Evolutionary conservation across 805 yeast genomes (phyloP), one percentile per base, ranked within the genome.

Genomic region (Limtongia smithiae): DNA sequence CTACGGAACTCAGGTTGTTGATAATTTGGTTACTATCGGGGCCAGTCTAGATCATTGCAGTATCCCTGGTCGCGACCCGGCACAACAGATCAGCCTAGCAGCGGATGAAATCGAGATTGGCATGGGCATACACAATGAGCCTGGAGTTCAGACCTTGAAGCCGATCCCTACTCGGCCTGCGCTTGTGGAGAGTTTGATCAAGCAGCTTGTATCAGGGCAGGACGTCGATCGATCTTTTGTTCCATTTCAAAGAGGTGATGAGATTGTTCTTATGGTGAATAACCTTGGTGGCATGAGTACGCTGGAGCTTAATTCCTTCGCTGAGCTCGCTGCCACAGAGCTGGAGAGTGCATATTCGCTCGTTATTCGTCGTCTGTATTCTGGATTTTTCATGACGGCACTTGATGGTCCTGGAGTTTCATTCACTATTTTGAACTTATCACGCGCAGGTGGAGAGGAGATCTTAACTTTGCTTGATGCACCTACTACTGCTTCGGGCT

Each of bases 91-190:
- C 18, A 66, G 66, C 47, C 74, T 87, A 52, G 74, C 68, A 22
- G 73, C 66, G 3, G 71, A 79, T 51, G 86, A 85, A 65, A 81
- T 84, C 64, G 97, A 90, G 65, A 74, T 90, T 51, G 97, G 97
- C 24, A 83, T 90, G 82, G 97, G 97, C 40, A 90, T 90, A 51
- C 97, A 90, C 68, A 90, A 90, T 62, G 97, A 90, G 66, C 93
- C 96, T 0, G 97, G 97, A 54, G 82, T 82, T 48, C 74, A 76
- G 62, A 76, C 78, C 52, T 64, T 78, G 35, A 68, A 73, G 15
- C 83, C 85, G 15, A 78, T 90, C 59, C 96, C 97, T 21, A 65
- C 79, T 0, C 77, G 86, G 43, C 81, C 78, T 18, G 76, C 76
- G 0, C 69, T 90, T 30, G 71, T 80, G 40, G 64, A 74, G 28